Percentiles rank a stretch among this genome's conserved stretches.
Evolutionary conservation across 257 asterid genomes (phyloP).

Genomic region (Solanum commersonii): DNA sequence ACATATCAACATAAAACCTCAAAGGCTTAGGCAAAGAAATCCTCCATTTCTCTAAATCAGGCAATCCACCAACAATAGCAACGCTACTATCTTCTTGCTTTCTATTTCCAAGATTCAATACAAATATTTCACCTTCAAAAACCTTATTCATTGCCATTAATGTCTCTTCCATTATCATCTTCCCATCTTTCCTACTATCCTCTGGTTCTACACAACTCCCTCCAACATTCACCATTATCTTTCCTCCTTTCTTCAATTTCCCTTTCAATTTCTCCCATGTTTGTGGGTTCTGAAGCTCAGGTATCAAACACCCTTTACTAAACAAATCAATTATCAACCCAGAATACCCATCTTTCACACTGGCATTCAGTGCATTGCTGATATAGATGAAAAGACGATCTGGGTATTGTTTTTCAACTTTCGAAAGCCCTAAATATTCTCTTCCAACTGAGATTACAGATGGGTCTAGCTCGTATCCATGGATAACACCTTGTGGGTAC

Average conservation of each 20-base stretch:
- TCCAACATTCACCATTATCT: constrained; percentile 87
- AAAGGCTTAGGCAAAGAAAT: constrained; percentile 39
- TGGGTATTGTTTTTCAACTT: constrained; percentile 43
- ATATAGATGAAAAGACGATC: constrained; percentile 43
- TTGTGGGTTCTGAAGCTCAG: constrained; percentile 51
- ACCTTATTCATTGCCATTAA: constrained; percentile 46
- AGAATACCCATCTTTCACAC: constrained; percentile 45
- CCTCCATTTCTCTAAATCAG: constrained; percentile 53
- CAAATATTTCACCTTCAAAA: constrained; percentile 30
- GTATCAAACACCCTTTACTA: constrained; percentile 62
- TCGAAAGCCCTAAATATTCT: constrained; percentile 58
- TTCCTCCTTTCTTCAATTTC: constrained; percentile 52
- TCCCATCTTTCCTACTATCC: constrained; percentile 62
- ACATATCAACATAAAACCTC: constrained; percentile 56
- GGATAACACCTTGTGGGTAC: constrained; percentile 42
- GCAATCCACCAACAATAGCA: constrained; percentile 61
- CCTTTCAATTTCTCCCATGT: constrained; percentile 64
- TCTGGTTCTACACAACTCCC: constrained; percentile 93
- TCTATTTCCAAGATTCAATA: constrained; percentile 44
- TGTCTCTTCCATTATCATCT: constrained; percentile 64
- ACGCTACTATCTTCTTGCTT: constrained; percentile 58
- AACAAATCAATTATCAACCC: constrained; percentile 65
- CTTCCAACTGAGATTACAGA: constrained; percentile 65
- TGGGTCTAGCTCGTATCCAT: constrained; percentile 87
- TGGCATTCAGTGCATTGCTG: constrained; percentile 53